Conservation (phyloP, 176 grass and related monocot genomes). For the Bromus sterilis region DNA sequence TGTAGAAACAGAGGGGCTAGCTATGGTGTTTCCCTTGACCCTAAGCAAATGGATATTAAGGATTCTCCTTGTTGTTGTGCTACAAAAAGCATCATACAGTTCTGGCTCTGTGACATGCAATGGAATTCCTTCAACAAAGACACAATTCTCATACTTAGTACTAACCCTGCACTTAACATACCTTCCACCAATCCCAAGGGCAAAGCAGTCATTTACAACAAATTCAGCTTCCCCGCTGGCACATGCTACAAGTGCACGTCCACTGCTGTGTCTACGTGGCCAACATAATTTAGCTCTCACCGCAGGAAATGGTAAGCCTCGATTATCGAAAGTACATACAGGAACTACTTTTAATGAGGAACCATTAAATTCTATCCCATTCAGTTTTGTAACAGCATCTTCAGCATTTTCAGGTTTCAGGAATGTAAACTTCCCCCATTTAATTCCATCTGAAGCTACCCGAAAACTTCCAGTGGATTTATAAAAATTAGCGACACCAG, state of each 20-base stretch:
- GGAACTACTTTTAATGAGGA: slow-evolving; percentile 55
- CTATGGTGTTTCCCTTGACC: slow-evolving; percentile 26
- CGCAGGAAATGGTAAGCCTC: slow-evolving; percentile 58
- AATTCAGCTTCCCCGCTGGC: slow-evolving; percentile 58
- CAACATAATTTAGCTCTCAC: slow-evolving; percentile 76
- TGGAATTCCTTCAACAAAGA: slow-evolving; percentile 67
- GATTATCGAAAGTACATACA: slow-evolving; percentile 27
- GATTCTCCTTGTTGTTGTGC: slow-evolving; percentile 49
- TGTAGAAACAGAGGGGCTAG: slow-evolving; percentile 18
- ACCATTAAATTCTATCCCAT: slow-evolving; percentile 67
- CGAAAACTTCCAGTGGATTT: slow-evolving; percentile 31
- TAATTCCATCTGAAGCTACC: slow-evolving; percentile 38
- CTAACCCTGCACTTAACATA: slow-evolving; percentile 71
- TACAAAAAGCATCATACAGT: slow-evolving; percentile 52
- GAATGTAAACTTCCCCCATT: slow-evolving; percentile 86
- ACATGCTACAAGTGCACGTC: slow-evolving; percentile 58
- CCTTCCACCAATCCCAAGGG: slow-evolving; percentile 50
- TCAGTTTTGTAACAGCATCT: slow-evolving; percentile 57
- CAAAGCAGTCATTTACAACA: slow-evolving; percentile 53
- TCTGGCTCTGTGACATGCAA: slow-evolving; percentile 58
- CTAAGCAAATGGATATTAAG: slow-evolving; percentile 56
- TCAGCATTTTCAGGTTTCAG: slow-evolving; percentile 64
- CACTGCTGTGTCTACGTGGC: slow-evolving; percentile 59
- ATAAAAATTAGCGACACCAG: slow-evolving; percentile 53
- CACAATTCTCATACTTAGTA: slow-evolving; percentile 47